Evolutionary conservation across 495 filamentous ascomycete species (phyloP), one percentile per base, ranked within the genome.

Genomic region (Penicillium lividum): DNA sequence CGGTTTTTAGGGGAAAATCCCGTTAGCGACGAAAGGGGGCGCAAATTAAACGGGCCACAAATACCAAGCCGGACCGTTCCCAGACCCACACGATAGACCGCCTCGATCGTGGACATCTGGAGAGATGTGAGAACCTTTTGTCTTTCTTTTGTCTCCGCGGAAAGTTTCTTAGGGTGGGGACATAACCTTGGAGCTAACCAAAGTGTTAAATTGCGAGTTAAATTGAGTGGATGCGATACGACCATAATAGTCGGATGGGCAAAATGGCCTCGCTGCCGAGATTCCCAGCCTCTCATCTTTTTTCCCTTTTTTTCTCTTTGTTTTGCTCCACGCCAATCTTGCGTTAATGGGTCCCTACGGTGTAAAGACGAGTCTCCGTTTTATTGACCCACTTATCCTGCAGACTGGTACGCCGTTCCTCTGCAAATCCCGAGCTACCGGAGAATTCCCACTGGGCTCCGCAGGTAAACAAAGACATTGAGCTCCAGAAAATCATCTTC

Each of bases 11-110:
- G 27, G 48, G 47, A 36, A 50, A 55, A 38, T 27, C 36, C 51
- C 38, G 30, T 49, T 18, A 16, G 45, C 51, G 36, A 47, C 43
- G 38, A 51, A 28, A 49, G 43, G 28, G 38, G 7, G 53, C 10
- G 31, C n/a, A 44, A 56, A 7, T 16, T 54, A 56, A 65, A 57
- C 33, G 64, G 62, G 50, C 48, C 42, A 60, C 27, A 42, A 54
- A 36, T 59, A 48, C 30, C 63, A 61, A 43, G 53, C 57, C 60
- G 66, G 66, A 62, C 66, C 66, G 66, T 67, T 69, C 47, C 56
- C 60, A 64, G 61, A 58, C 61, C 64, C 67, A 65, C 54, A 10
- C 15, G 38, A 51, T 57, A 67, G 64, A 60, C 66, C 61, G 59
- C 54, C 57, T 65, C 61, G 61, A 68, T 67, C 64, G 62, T 56